A percentile compares a stretch with the other conserved stretches of the same genome.
These are phyloP conservation scores for Trametes cubensis DNA, from an alignment of 768 basidiomycete species.

Conservation along the genomic window DNA sequence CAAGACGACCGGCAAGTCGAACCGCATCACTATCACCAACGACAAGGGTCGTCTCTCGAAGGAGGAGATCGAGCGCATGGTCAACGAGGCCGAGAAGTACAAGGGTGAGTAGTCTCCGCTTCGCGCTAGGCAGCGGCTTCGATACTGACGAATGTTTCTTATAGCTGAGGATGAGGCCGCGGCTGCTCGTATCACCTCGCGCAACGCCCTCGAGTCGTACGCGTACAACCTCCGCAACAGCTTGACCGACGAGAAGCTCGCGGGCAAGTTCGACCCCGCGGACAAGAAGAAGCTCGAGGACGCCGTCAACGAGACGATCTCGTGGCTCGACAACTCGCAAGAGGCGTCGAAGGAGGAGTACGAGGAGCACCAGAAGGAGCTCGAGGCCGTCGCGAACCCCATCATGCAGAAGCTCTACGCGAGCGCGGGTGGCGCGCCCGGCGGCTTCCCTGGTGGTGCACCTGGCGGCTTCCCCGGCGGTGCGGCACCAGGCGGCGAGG, in stretches of 20 bases:
- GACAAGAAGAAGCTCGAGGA: conserved; percentile 85
- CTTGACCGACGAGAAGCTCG: conserved; percentile 80
- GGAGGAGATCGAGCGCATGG: conserved; percentile 99
- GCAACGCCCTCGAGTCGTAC: conserved; percentile 95
- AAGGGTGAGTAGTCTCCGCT: conserved; percentile 52
- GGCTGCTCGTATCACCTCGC: conserved; percentile 77
- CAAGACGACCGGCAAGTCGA: conserved; percentile 97
- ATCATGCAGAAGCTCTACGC: conserved; percentile 75
- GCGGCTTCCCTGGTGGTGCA: conserved; percentile 57
- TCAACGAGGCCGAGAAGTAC: conserved; percentile 91
- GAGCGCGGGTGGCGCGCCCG: conserved; percentile 56
- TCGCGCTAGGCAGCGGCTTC: not conserved
- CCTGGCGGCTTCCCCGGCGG: conserved; percentile 73
- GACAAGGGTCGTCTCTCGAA: conserved; percentile 97
- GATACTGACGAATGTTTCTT: conserved; percentile 23
- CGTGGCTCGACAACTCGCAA: conserved; percentile 84
- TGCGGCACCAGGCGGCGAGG: conserved; percentile 61
- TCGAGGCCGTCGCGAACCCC: conserved; percentile 78
- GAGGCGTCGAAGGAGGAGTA: conserved; percentile 95
- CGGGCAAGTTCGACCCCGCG: conserved; percentile 81
- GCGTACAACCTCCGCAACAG: conserved; percentile 95
- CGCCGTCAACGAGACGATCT: conserved; percentile 81
- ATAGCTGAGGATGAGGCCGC: conserved; percentile 85
- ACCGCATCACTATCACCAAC: conserved; percentile 91
- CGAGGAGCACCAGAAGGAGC: conserved; percentile 89